Evolutionary conservation across 805 yeast species (phyloP).

Genomic region (Maudiozyma barnettii): DNA sequence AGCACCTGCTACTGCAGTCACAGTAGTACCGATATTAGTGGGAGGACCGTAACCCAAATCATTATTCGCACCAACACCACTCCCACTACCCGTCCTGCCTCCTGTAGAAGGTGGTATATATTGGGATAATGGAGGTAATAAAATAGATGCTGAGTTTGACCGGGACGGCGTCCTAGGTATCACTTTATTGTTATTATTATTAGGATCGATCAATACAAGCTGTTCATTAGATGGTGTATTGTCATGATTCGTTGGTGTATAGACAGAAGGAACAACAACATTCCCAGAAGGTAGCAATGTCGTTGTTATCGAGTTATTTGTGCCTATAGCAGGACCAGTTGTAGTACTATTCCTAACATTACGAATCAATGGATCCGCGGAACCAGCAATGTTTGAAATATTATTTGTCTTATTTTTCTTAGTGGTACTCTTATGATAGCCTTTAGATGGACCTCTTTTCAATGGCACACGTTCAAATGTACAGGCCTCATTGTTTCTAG

Average conservation of each 20-base stretch:
- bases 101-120: conserved; percentile 15
- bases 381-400: not conserved
- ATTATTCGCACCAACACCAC: not conserved
- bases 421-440: conserved; percentile 38
- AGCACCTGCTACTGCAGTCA: not conserved
- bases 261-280: not conserved
- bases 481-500: conserved; percentile 50
- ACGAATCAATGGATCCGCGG: not conserved
- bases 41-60: not conserved
- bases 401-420: conserved; percentile 3
- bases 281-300: not conserved
- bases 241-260: not conserved
- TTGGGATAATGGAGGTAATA: conserved; percentile 27
- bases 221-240: not conserved
- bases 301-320: not conserved
- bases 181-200: not conserved
- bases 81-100: not conserved
- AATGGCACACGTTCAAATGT: conserved; percentile 62
- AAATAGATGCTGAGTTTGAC: conserved; percentile 10
- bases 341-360: no score
- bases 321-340: not conserved
- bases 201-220: not conserved
- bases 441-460: conserved; percentile 74
- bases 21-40: not conserved
- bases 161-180: conserved; percentile 11